Evolutionary conservation across 257 asterid genomes (phyloP).

Genomic region (Scutellaria baicalensis): DNA sequence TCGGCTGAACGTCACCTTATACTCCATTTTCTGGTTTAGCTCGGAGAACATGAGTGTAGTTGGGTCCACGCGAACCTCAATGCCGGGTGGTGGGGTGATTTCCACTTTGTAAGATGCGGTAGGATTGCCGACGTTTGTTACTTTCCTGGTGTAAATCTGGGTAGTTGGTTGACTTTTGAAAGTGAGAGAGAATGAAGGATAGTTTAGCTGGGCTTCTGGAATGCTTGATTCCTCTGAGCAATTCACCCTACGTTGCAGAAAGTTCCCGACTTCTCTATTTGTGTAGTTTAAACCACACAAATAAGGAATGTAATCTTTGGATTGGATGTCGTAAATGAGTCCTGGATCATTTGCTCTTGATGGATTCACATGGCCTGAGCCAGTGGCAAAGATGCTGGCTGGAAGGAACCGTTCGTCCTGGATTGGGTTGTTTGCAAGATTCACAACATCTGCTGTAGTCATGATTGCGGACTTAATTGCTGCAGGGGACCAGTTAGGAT

Average conservation of each 20-base stretch:
- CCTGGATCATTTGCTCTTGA: conserved; percentile 17
- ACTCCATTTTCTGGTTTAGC: conserved; percentile 24
- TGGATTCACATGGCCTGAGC: conserved; percentile 39
- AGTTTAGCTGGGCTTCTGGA: conserved; percentile 28
- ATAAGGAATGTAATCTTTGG: conserved; percentile 36
- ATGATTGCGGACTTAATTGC: not conserved
- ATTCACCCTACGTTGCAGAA: conserved; percentile 9
- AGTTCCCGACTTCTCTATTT: not conserved
- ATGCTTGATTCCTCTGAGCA: conserved; percentile 18
- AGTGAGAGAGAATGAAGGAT: conserved; percentile 32
- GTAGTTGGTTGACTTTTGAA: conserved; percentile 1
- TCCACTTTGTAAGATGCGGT: conserved; percentile 15
- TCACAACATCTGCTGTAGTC: not conserved
- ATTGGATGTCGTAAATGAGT: conserved; percentile 17
- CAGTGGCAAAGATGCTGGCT: conserved; percentile 24
- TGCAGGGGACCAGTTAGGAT: not conserved
- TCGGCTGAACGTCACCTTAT: conserved; percentile 23
- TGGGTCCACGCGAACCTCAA: conserved; percentile 26
- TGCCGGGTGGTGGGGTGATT: conserved; percentile 19
- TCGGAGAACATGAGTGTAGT: conserved; percentile 10
- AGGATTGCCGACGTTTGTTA: not conserved
- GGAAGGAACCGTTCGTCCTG: not conserved
- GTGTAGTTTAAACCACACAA: conserved; percentile 43
- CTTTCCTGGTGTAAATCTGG: conserved; percentile 29
- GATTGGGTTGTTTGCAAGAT: not conserved